Evolutionary conservation across 2,329 filamentous ascomycete species (phyloP).

Genomic region (Decorospora gaudefroyi): DNA sequence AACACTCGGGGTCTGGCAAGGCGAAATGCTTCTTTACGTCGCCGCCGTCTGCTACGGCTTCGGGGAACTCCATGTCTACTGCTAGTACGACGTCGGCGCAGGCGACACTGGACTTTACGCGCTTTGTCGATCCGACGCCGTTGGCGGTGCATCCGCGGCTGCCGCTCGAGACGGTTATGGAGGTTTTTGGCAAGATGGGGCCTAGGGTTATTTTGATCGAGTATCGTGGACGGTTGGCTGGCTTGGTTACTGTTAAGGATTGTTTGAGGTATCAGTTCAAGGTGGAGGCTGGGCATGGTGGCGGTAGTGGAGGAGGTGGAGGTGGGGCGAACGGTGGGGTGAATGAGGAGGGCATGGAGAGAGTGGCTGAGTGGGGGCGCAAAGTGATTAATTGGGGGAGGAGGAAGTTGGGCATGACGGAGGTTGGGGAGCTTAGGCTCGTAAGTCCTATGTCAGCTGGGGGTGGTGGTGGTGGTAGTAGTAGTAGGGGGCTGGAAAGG

Average conservation of each 20-base stretch:
- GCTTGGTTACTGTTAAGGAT: constrained; percentile 94
- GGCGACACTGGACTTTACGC: constrained; percentile 75
- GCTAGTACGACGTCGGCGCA: constrained; percentile 58
- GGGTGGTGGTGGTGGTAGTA: neutral
- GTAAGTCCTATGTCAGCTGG: constrained; percentile 27
- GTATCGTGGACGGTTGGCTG: constrained; percentile 79
- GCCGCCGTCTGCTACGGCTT: constrained; percentile 12
- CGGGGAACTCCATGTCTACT: constrained; percentile 61
- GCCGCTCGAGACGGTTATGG: constrained; percentile 95
- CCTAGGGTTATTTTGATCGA: constrained; percentile 92
- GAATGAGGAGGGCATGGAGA: constrained; percentile 43
- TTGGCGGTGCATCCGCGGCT: constrained; percentile 89
- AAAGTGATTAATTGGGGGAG: constrained; percentile 27
- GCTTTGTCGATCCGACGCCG: constrained; percentile 87
- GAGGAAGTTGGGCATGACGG: constrained; percentile 20
- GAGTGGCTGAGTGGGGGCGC: constrained; percentile 29
- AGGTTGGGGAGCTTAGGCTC: constrained; percentile 34
- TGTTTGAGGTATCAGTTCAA: constrained; percentile 98
- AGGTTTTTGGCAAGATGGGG: constrained; percentile 97
- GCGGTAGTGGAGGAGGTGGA: constrained; percentile 2
- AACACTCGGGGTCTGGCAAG: constrained; percentile 61
- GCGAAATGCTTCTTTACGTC: constrained; percentile 76
- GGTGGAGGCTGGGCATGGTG: constrained; percentile 66
- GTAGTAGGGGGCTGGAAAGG: constrained; percentile 10
- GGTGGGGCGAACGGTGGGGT: too few relatives aligned